Evolutionary conservation across 257 asterid genomes (phyloP), one percentile per base, ranked within the genome.

Genomic region (Solanum paucissectum): DNA sequence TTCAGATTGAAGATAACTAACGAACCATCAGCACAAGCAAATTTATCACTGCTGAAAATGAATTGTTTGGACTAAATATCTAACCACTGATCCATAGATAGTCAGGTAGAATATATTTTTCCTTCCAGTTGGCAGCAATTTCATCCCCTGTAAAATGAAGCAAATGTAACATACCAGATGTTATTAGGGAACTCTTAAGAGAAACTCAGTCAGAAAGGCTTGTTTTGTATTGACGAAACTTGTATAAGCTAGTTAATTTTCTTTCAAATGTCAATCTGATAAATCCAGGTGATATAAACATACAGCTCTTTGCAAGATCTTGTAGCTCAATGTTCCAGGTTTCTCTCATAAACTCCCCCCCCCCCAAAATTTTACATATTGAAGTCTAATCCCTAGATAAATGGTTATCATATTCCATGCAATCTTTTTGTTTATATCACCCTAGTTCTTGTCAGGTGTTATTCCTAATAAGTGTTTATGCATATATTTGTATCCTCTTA

Each of bases 51-150:
- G 12, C 13, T 10, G 29, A 86, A 79, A 16, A 66, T 64, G 81
- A 86, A 36, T 12, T 4, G 29, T 46, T 25, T 9, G 69, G 71
- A 46, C 36, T 29, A 34, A 60, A 72, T 25, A 89, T 84, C 98
- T 90, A 62, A 94, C 98, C 90, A 95, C 96, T 83, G 97, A 91
- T 82, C 98, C 98, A 88, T 95, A 96, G 83, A 96, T 60, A 66
- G 96, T 92, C 90, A 95, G 93, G 88, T 96, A 96, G 74, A 96
- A 93, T 73, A 95, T 94, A 89, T 82, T 96, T 91, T 94, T 96
- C 90, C 98, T 91, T 87, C 96, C 98, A 82, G 98, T 91, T 42
- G 98, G 99, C 90, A 96, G 90, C 89, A 96, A 90, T 88, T 96
- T 96, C 99, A 95, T 96, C 76, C 96, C 99, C 98, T 96, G 95